These are phyloP conservation scores for Pythium aquatile DNA, from an alignment of 352 stramenopile species.

Conservation along the genomic window DNA sequence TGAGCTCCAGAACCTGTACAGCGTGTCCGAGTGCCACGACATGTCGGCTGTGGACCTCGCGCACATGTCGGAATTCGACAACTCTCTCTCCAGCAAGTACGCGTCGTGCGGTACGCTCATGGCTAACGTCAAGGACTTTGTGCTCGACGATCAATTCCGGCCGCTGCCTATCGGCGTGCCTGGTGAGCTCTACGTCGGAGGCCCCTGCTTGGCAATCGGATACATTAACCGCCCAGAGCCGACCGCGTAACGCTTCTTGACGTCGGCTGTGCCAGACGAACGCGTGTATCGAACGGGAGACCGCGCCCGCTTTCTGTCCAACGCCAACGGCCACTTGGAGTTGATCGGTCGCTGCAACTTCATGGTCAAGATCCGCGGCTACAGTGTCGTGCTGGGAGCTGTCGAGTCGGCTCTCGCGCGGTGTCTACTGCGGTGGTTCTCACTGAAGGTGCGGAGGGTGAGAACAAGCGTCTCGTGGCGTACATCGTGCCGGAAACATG, in stretches of 20 bases:
- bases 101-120: constrained; percentile 86
- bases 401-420: constrained; percentile 87
- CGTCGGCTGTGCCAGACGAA: constrained; percentile 59
- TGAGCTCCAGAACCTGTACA: constrained; percentile 93
- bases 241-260: constrained; percentile 75
- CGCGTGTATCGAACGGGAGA: constrained; percentile 93
- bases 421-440: constrained; percentile 90
- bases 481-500: constrained; percentile 88
- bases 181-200: constrained; percentile 85
- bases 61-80: constrained; percentile 70
- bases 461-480: constrained; percentile 91
- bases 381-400: constrained; percentile 92
- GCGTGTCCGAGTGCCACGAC: constrained; percentile 93
- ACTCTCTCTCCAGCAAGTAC: constrained; percentile 80
- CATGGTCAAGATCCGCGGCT: constrained; percentile 96
- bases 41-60: constrained; percentile 82
- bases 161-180: constrained; percentile 63
- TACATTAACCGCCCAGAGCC: constrained; percentile 83
- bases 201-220: constrained; percentile 79
- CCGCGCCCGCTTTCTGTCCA: constrained; percentile 86
- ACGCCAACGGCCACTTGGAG: constrained; percentile 90
- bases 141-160: constrained; percentile 74
- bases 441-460: constrained; percentile 77
- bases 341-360: constrained; percentile 93
- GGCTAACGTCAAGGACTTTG: constrained; percentile 74